A percentile compares a stretch with the other conserved stretches of the same genome.
phyloP scores from a whole-genome alignment of 2,329 filamentous ascomycete genomes.

The Akanthomyces dipterigenus region DNA sequence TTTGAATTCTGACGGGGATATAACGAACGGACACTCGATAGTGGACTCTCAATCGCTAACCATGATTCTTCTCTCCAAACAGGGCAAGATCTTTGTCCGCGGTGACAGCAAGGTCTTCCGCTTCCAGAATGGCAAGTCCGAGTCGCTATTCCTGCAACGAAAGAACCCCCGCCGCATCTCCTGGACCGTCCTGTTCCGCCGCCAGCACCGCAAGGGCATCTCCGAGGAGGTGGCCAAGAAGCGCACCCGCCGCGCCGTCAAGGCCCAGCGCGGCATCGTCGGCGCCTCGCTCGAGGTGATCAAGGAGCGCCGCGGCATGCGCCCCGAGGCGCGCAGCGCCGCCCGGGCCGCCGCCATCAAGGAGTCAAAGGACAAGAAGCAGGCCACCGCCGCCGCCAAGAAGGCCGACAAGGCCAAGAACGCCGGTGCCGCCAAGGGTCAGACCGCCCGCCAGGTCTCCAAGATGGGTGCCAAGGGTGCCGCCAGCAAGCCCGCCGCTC shows the following conservation, averaged over 20 bases:
- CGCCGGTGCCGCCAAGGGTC: conserved; percentile 69
- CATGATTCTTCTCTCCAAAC: conserved; percentile 22
- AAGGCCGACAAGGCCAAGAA: conserved; percentile 99
- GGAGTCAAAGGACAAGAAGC: conserved; percentile 98
- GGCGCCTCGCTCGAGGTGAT: conserved; percentile 99
- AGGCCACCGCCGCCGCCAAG: conserved; percentile 79
- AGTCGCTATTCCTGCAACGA: conserved; percentile 99
- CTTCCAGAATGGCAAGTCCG: conserved; percentile 99
- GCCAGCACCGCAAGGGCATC: conserved; percentile 99
- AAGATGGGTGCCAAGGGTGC: conserved; percentile 96
- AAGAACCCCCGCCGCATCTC: conserved; percentile 99
- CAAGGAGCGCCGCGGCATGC: conserved; percentile 94
- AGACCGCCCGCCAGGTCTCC: conserved; percentile 74
- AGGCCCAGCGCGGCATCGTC: conserved; percentile 97
- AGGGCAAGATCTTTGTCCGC: conserved; percentile 99
- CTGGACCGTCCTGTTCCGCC: conserved; percentile 97
- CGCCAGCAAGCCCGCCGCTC: conserved; percentile 71
- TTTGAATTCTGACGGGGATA: not conserved
- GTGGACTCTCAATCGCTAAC: conserved; percentile 21
- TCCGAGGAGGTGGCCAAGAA: conserved; percentile 99
- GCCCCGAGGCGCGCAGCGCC: conserved; percentile 90
- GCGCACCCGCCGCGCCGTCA: conserved; percentile 95
- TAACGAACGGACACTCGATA: not conserved
- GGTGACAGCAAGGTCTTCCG: conserved; percentile 99
- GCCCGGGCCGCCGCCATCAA: conserved; percentile 87